Base-by-base conservation (phyloP, 1,139 yeast genomes). In the Nematodospora anomalae region DNA sequence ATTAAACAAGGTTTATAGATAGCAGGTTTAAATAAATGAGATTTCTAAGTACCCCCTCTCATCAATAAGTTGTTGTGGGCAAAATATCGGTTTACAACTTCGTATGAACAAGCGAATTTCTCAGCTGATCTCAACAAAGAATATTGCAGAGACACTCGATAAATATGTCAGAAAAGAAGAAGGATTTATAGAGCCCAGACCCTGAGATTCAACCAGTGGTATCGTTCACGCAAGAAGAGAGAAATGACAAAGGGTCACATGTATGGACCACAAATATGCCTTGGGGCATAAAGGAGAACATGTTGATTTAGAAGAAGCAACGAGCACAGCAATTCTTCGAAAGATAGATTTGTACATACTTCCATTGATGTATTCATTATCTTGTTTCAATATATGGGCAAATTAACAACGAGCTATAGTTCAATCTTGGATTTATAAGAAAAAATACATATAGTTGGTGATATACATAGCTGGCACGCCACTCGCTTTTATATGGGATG, bases 331-430 rank as follows among this genome's bases (percentile, higher is more conserved):
- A 22, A 30, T 58, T 23, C 55, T 50, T 11, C 23, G 76, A 37
- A 82, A 80, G 49, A 75, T 78, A 26, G 86, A 81, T 52, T 30
- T 70, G 11, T 71, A 57, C 45, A 52, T 82, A 43, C 58, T 79
- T 46, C 83, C 87, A 0, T 41, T 80, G 26, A 64, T 81, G 67
- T 71, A 80, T 50, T 42, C 74, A 11, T 55, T 80, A 13, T 79
- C 79, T 52, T 70, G 79, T 12, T 61, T 72, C 88, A 82, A 55
- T 79, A 74, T 42, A 77, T 82, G 80, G 89, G 82, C 55, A 83
- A 83, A 51, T 58, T 70, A 12, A 62, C 85, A 6, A 76, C 71
- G 26, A 64, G 80, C 12, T 74, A 71, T 41, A 85, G 86, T 4
- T 71, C 86, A 1, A 70, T 82, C 36, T 66, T 80, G 63, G 86